Conservation (phyloP, 1,284 basidiomycete species). For the Stygiomarasmius scandens region DNA sequence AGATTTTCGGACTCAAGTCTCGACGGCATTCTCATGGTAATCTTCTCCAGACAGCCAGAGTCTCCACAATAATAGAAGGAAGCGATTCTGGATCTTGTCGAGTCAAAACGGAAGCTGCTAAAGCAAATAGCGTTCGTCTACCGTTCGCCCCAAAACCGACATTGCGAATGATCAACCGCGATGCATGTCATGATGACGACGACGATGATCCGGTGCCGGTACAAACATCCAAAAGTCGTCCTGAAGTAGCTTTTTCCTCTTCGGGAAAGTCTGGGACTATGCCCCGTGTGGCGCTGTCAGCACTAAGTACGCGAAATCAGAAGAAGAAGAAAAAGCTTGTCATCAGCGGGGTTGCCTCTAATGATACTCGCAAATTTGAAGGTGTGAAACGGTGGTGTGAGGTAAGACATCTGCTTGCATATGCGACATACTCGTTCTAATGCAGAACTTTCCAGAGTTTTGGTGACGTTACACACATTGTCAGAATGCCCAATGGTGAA, state of each 20-base stretch:
- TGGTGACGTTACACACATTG: conserved; percentile 71
- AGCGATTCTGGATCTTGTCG: not conserved
- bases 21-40: conserved; percentile 39
- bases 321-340: conserved; percentile 57
- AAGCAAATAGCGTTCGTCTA: conserved; percentile 5
- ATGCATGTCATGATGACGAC: conserved; percentile 29
- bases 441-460: conserved; percentile 53
- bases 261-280: conserved; percentile 31
- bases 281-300: conserved; percentile 49
- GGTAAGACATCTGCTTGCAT: conserved; percentile 39
- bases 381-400: conserved; percentile 72
- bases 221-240: conserved; percentile 26
- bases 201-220: conserved; percentile 30
- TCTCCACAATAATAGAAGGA: not conserved
- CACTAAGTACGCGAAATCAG: conserved; percentile 41
- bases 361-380: conserved; percentile 54
- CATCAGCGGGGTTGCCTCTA: conserved; percentile 53
- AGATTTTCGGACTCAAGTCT: conserved; percentile 35
- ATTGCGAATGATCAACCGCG: conserved; percentile 7
- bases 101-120: not conserved
- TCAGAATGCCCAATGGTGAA: conserved; percentile 71
- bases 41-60: conserved; percentile 25
- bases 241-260: conserved; percentile 41
- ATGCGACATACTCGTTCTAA: conserved; percentile 8
- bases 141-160: conserved; percentile 17